Percentiles rank a stretch among this genome's conserved stretches.
These are phyloP conservation scores for Hamamelis virginiana DNA, from an alignment of 164 flowering plant genomes.

Conservation along the genomic window DNA sequence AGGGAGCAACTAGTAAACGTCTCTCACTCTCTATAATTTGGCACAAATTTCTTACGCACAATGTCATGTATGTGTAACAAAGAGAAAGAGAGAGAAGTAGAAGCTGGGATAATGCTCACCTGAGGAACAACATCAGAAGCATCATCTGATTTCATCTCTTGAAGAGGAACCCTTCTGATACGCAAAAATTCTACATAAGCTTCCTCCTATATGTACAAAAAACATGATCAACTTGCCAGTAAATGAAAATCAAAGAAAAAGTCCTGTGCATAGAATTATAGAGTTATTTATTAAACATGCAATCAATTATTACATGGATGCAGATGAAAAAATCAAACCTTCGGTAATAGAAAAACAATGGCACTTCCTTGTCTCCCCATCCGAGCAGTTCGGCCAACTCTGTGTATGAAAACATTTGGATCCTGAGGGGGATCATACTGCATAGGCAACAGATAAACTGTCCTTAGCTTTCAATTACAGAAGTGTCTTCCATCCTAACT, in stretches of 20 bases:
- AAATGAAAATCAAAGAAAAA: background rate
- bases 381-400: conserved; percentile 96
- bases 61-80: background rate
- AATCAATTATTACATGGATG: background rate
- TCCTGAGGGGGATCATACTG: conserved; percentile 99
- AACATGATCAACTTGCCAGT: background rate
- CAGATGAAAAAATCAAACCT: conserved; percentile 42
- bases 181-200: conserved; percentile 81
- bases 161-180: conserved; percentile 70
- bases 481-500: background rate
- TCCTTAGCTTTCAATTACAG: background rate
- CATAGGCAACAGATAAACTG: conserved; percentile 22
- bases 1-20: too few species aligned
- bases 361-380: conserved; percentile 88
- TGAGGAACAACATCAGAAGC: conserved; percentile 66
- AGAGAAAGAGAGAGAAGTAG: background rate
- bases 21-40: too few species aligned
- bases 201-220: conserved; percentile 61
- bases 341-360: conserved; percentile 74
- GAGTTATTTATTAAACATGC: background rate
- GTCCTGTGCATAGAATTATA: background rate
- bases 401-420: conserved; percentile 85
- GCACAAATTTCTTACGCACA: too few species aligned
- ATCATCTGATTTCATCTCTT: conserved; percentile 56
- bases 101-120: conserved; percentile 33